A percentile compares a stretch with the other conserved stretches of the same genome.
These are phyloP conservation scores for Laguncularia racemosa DNA, from an alignment of 345 rosid species.

Conservation along the genomic window DNA sequence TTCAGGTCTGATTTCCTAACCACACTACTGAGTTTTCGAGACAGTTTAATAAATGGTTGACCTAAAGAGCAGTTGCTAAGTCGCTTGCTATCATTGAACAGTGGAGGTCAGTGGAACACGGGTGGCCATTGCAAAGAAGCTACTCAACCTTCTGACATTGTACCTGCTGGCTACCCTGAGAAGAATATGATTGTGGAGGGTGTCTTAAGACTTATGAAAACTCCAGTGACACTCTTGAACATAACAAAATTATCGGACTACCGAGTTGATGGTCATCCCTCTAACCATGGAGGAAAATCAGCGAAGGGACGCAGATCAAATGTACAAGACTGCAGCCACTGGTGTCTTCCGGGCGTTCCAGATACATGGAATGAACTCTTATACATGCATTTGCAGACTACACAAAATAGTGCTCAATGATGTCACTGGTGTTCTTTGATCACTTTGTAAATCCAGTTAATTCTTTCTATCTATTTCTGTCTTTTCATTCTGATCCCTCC, in stretches of 20 bases:
- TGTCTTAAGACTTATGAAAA: slow-evolving; percentile 57
- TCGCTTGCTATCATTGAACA: slow-evolving; percentile 12
- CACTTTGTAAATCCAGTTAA: background rate
- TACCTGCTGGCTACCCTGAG: slow-evolving; percentile 24
- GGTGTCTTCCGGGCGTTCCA: slow-evolving; percentile 97
- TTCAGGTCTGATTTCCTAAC: slow-evolving; percentile 53
- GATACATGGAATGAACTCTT: slow-evolving; percentile 84
- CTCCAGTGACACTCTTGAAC: slow-evolving; percentile 57
- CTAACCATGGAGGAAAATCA: slow-evolving; percentile 45
- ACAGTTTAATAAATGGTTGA: no score
- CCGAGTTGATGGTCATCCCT: slow-evolving; percentile 77
- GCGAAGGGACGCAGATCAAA: slow-evolving; percentile 26
- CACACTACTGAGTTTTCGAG: background rate
- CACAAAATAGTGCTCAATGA: background rate
- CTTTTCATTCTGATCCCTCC: background rate
- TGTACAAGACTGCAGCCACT: slow-evolving; percentile 88
- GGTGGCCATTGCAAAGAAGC: slow-evolving; percentile 84
- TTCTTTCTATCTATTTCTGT: background rate
- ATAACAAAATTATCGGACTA: slow-evolving; percentile 52
- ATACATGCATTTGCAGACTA: slow-evolving; percentile 22
- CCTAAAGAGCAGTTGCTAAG: background rate
- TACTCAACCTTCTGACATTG: slow-evolving; percentile 39
- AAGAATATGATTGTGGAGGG: slow-evolving; percentile 47
- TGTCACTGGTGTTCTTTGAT: background rate
- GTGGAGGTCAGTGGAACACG: slow-evolving; percentile 88